Percentiles rank a stretch among this genome's conserved stretches.
These are phyloP conservation scores for Fraxinus anomala DNA, from an alignment of 257 asterid genomes.

Conservation along the genomic window DNA sequence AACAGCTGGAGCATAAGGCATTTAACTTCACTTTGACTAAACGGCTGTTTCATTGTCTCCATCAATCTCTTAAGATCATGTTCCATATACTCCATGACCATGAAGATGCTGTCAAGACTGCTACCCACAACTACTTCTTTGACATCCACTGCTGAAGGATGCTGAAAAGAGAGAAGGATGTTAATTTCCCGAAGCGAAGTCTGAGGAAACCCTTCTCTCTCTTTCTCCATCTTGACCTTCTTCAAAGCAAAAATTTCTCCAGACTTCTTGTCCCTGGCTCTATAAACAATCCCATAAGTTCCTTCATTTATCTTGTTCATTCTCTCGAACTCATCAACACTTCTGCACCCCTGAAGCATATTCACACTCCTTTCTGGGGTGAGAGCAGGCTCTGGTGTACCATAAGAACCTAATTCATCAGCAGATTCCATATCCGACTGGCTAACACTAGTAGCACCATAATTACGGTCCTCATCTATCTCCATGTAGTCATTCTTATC, in stretches of 20 bases:
- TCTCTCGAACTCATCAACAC: conserved; percentile 81
- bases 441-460: conserved; percentile 44
- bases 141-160: conserved; percentile 81
- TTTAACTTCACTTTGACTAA: conserved; percentile 83
- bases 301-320: conserved; percentile 92
- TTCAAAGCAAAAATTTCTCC: conserved; percentile 90
- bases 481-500: conserved; percentile 51
- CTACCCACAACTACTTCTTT: conserved; percentile 87
- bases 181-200: conserved; percentile 86
- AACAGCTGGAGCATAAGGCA: conserved; percentile 88
- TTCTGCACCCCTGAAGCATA: conserved; percentile 94
- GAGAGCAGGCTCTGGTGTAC: conserved; percentile 48
- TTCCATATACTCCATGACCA: conserved; percentile 99
- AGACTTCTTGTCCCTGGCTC: conserved; percentile 82
- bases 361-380: conserved; percentile 65
- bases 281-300: conserved; percentile 81
- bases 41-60: conserved; percentile 79
- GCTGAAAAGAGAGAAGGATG: conserved; percentile 74
- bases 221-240: conserved; percentile 88
- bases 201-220: conserved; percentile 86
- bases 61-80: conserved; percentile 80
- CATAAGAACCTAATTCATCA: conserved; percentile 46
- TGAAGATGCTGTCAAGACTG: conserved; percentile 70
- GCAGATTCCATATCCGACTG: conserved; percentile 58
- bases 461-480: conserved; percentile 39